Base-by-base conservation (phyloP, 2,329 filamentous ascomycete species). In the Nemania bipapillata region DNA sequence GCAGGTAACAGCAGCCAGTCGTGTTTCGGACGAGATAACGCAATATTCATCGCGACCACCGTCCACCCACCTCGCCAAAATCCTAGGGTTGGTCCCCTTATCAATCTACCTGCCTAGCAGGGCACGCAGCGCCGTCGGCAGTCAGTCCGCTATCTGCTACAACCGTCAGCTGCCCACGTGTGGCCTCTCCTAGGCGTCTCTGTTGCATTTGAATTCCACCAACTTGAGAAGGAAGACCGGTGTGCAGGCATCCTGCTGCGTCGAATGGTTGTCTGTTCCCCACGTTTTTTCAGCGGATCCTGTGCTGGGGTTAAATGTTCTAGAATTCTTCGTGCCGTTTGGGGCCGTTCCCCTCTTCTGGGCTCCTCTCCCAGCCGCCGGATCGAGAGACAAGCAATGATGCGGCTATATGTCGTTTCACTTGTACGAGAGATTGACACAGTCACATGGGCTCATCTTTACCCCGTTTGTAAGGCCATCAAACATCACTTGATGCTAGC, bases 211-310 rank as follows among this genome's bases (percentile, higher is more conserved):
- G 50, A 62, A 63, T 52, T 57, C 66, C 62, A 49, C 63, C 64
- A 52, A 65, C 63, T 57, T 47, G 53, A 58, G 63, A 60, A 59
- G 66, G 61, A 63, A 63, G 69, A 71, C 69, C 69, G 70, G 70
- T 72, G 66, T 70, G 66, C 69, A 71, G 58, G 69, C 64, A 67
- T 71, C 32, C 56, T 32, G 28, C 15, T 45, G 52, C 42, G 60
- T 69, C 65, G 58, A 68, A 70, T 68, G 50, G 71, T 57, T 58
- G 59, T 49, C 65, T 62, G 56, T 72, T 74, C 75, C 75, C 74
- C 75, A 76, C 74, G 74, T 77, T 76, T 76, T 65, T 66, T 73
- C 68, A 66, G 74, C 74, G 70, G 70, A 73, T 24, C 71, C 64
- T 68, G 66, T 70, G 63, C 70, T 73, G 69, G 74, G 71, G 70